Evolutionary conservation across 257 asterid species (phyloP).

Genomic region (Anisodus acutangulus): DNA sequence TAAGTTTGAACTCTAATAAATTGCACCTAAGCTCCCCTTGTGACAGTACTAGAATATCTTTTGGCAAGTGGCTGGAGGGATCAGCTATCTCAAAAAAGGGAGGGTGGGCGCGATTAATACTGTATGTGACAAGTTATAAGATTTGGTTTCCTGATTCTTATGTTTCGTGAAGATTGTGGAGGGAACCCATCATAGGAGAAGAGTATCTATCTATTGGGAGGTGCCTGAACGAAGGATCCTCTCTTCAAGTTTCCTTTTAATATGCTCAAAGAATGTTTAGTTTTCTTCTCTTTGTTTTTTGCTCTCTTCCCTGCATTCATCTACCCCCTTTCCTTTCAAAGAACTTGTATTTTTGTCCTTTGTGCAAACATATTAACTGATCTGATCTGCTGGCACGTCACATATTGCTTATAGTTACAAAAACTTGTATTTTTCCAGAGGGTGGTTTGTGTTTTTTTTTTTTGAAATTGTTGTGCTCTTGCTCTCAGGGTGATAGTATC

Average conservation of each 20-base stretch:
- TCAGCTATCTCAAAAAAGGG: constrained; percentile 8
- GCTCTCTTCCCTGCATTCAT: background rate
- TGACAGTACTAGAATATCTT: background rate
- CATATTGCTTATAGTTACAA: background rate
- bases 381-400: background rate
- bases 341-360: background rate
- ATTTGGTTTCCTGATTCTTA: constrained; percentile 23
- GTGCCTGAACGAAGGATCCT: constrained; percentile 7
- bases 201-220: constrained; percentile 14
- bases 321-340: background rate
- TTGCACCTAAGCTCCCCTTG: background rate
- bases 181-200: background rate
- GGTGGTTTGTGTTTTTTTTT: constrained; percentile 17
- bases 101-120: background rate
- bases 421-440: background rate
- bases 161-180: background rate
- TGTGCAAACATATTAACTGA: background rate
- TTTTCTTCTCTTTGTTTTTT: constrained; percentile 18
- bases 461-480: constrained; percentile 27
- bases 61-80: constrained; percentile 19
- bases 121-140: background rate
- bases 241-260: constrained; percentile 7
- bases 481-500: constrained; percentile 88
- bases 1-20: constrained; percentile 43
- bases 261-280: background rate